These are phyloP conservation scores for Suhomyces bribrorum DNA, from an alignment of 1,139 yeast species.

Conservation along the genomic window DNA sequence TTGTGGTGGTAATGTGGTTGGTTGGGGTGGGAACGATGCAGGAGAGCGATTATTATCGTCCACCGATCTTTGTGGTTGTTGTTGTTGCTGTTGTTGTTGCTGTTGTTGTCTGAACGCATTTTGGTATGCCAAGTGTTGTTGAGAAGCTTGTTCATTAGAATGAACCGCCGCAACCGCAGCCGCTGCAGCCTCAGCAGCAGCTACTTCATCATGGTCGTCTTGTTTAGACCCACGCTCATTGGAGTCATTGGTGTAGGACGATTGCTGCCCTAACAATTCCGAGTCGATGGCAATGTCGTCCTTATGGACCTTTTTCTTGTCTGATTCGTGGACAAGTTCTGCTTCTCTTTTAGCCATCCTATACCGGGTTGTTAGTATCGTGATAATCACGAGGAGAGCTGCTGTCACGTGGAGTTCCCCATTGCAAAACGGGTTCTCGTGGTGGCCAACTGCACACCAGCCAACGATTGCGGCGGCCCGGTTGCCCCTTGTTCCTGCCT, in stretches of 20 bases:
- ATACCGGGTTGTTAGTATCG: conserved; percentile 10
- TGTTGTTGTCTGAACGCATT: conserved; percentile 30
- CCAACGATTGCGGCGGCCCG: no score
- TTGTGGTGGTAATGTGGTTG: conserved; percentile 40
- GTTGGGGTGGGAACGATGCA: conserved; percentile 23
- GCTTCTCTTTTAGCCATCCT: conserved; percentile 34
- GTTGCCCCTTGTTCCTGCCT: no score
- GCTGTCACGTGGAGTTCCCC: conserved; percentile 2
- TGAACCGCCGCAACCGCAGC: conserved; percentile 34
- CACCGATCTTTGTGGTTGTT: conserved; percentile 13
- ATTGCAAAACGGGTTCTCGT: neutral
- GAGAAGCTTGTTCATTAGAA: conserved; percentile 21
- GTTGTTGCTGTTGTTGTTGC: conserved; percentile 21
- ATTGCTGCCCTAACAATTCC: conserved; percentile 49
- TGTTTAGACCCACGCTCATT: conserved; percentile 13
- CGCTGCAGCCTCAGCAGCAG: conserved; percentile 36
- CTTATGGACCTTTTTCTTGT: conserved; percentile 32
- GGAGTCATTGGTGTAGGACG: conserved; percentile 29
- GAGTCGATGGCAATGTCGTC: conserved; percentile 49
- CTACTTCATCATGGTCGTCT: conserved; percentile 26
- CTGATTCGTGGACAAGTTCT: conserved; percentile 21
- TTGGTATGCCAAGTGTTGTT: conserved; percentile 34
- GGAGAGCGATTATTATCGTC: conserved; percentile 12
- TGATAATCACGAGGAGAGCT: conserved; percentile 1
- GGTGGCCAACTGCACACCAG: neutral